phyloP scores from a whole-genome alignment of 192 early-diverging fungal species.

The Backusella macrospora region DNA sequence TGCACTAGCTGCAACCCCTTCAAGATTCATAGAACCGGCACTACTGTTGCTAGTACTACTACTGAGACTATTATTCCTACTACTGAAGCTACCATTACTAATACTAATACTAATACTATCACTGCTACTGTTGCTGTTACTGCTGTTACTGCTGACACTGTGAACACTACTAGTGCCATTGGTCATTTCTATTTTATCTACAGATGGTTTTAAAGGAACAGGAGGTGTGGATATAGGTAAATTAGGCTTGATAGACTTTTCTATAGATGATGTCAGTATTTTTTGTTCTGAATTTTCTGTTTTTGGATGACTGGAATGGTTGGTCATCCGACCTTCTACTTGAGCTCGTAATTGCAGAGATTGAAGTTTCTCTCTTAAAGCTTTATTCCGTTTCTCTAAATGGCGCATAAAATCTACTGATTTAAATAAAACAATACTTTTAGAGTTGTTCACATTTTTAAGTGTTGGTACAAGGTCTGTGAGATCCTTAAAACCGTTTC shows the following conservation, averaged over 20 bases:
- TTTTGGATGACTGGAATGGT: conserved; percentile 1
- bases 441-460: conserved; percentile 68
- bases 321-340: conserved; percentile 33
- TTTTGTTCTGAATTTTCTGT: background rate
- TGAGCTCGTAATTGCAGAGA: conserved; percentile 37
- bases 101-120: background rate
- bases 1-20: background rate
- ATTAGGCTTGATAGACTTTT: background rate
- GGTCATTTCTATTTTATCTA: background rate
- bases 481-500: conserved; percentile 90
- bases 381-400: conserved; percentile 58
- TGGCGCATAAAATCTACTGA: conserved; percentile 69
- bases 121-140: background rate
- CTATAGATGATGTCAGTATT: background rate
- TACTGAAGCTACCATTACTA: background rate
- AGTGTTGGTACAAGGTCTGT: conserved; percentile 86
- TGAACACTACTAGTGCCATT: background rate
- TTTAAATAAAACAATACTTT: conserved; percentile 69
- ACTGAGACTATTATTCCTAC: background rate
- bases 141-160: background rate
- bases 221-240: background rate
- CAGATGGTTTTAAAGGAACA: background rate
- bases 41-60: background rate
- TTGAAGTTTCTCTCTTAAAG: conserved; percentile 30
- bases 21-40: background rate